phyloP scores from a whole-genome alignment of 1,284 basidiomycete species.

The Ganoderma resinaceum region DNA sequence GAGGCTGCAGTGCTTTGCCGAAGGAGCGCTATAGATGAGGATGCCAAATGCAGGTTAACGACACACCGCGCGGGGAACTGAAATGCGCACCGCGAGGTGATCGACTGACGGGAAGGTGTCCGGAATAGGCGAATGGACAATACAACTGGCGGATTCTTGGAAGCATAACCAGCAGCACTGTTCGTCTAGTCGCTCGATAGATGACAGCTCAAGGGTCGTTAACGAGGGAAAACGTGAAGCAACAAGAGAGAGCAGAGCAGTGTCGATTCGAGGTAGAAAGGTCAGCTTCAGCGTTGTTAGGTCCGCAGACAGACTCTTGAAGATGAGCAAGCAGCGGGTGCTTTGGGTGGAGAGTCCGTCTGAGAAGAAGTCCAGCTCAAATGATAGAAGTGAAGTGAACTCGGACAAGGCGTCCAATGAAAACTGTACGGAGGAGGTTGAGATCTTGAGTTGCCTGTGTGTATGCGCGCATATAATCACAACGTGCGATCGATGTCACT shows the following conservation, averaged over 20 bases:
- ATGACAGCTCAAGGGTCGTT: slow-evolving; percentile 57
- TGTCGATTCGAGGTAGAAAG: slow-evolving; percentile 60
- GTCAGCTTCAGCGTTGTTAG: slow-evolving; percentile 54
- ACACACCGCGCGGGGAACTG: background rate
- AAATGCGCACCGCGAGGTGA: slow-evolving; percentile 56
- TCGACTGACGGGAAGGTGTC: slow-evolving; percentile 50
- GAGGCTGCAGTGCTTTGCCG: slow-evolving; percentile 9
- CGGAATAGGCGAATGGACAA: slow-evolving; percentile 69
- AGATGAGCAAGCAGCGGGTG: slow-evolving; percentile 34
- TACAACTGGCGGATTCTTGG: slow-evolving; percentile 61
- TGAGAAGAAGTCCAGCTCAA: slow-evolving; percentile 37
- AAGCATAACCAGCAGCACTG: slow-evolving; percentile 69
- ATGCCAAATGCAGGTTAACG: background rate
- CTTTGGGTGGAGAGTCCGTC: slow-evolving; percentile 38
- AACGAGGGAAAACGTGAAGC: slow-evolving; percentile 53
- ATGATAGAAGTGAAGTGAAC: slow-evolving; percentile 29
- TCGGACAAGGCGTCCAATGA: slow-evolving; percentile 24
- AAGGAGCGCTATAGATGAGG: slow-evolving; percentile 12
- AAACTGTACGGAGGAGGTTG: slow-evolving; percentile 28
- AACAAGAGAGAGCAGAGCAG: slow-evolving; percentile 52
- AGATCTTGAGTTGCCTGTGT: slow-evolving; percentile 28
- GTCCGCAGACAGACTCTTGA: slow-evolving; percentile 34
- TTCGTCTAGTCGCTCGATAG: slow-evolving; percentile 59
- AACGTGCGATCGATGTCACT: background rate
- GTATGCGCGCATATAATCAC: slow-evolving; percentile 36